Evolutionary conservation across 371 early-diverging fungal species (phyloP).

Genomic region (Mortierella sp.): DNA sequence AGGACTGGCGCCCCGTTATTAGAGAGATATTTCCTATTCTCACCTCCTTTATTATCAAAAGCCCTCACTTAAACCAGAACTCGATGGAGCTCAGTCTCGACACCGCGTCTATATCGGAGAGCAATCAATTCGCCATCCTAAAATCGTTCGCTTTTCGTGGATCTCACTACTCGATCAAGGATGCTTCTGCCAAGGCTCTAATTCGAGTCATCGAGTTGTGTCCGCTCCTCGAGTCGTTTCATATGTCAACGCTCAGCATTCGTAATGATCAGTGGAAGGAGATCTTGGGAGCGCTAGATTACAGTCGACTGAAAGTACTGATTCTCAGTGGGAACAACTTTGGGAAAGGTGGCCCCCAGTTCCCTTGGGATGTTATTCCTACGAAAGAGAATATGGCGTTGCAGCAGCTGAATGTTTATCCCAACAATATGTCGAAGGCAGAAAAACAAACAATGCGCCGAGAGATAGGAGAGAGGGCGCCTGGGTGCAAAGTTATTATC

Average conservation of each 20-base stretch:
- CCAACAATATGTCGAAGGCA: neutral
- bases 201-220: neutral
- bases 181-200: neutral
- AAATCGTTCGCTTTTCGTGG: conserved; percentile 8
- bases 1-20: neutral
- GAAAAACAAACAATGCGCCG: neutral
- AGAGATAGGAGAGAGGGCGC: neutral
- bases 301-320: neutral
- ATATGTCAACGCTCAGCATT: no score
- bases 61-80: neutral
- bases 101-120: neutral
- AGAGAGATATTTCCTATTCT: neutral
- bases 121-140: neutral
- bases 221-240: conserved; percentile 5
- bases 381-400: neutral
- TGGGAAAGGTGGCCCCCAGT: neutral
- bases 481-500: conserved; percentile 1
- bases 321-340: neutral
- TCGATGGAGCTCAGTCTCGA: neutral
- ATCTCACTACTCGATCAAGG: neutral
- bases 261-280: neutral
- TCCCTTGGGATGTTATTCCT: neutral
- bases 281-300: neutral
- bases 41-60: neutral
- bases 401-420: neutral